These are phyloP conservation scores for Taxillus chinensis DNA, from an alignment of 164 flowering plant species.

Conservation along the genomic window DNA sequence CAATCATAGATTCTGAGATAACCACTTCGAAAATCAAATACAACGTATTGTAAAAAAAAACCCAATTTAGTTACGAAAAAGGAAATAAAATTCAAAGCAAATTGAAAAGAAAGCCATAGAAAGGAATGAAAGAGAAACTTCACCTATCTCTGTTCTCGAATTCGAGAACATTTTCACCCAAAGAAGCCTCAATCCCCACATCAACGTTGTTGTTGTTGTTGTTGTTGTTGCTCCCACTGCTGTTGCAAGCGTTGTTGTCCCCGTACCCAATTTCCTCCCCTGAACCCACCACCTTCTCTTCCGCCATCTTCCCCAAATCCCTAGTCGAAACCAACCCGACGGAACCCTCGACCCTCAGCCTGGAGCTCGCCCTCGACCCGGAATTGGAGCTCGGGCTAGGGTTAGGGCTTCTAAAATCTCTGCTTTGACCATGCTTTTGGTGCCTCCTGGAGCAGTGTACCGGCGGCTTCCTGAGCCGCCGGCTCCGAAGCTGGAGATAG, in stretches of 20 bases:
- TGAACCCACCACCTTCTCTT: background rate
- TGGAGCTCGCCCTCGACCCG: conserved; percentile 10
- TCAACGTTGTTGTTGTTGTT: conserved; percentile 1
- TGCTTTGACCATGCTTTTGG: background rate
- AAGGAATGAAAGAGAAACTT: conserved; percentile 4
- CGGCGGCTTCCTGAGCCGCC: conserved; percentile 31
- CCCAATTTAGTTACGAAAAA: background rate
- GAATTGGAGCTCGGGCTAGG: background rate
- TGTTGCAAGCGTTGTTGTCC: background rate
- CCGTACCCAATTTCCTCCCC: conserved; percentile 7
- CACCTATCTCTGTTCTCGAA: conserved; percentile 42
- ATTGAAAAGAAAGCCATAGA: background rate
- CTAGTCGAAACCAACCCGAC: conserved; percentile 1
- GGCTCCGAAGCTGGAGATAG: conserved; percentile 37
- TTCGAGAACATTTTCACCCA: conserved; percentile 38
- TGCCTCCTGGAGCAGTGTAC: conserved; percentile 6
- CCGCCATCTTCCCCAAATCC: background rate
- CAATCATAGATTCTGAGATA: too few species aligned
- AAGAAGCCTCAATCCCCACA: conserved; percentile 28
- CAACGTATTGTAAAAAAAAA: background rate
- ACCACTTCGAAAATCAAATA: too few species aligned
- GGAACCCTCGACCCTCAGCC: background rate
- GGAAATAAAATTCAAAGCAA: too few species aligned
- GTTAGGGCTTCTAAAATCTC: conserved; percentile 6
- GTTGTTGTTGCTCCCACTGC: too few species aligned